Evolutionary conservation across 352 stramenopile genomes (phyloP), one percentile per base, ranked within the genome.

Genomic region (Globisporangium middletonii): DNA sequence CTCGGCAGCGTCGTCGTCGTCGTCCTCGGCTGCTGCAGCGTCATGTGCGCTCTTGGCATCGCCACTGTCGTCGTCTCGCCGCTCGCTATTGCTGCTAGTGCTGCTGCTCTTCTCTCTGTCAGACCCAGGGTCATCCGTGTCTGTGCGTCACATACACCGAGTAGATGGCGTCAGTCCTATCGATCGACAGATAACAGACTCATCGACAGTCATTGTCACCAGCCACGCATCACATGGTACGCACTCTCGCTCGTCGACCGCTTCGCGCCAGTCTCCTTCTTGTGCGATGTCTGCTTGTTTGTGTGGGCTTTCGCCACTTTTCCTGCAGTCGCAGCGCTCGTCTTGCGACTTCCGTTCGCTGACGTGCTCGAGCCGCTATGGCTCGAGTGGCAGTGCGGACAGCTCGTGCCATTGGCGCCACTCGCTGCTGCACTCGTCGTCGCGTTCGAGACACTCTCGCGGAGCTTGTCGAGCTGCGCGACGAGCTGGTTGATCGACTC

Each of bases 401-500:
- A 86, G 5, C 67, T 66, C 12, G 63, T 56, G 11, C 49, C 8
- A 13, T 18, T 30, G 15, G n/a, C 37, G 33, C 33, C 33, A 38
- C 6, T 38, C 28, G 43, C 44, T 61, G 18, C 1, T 38, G n/a
- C 7, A 13, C 30, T 44, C 12, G 44, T 41, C 8, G 11, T 48
- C 26, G 50, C 33, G 27, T 41, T 23, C 13, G 58, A 54, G 38
- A 51, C 33, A 41, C 63, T 78, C 38, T 90, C 79, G 26, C 77
- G 68, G 5, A 90, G 60, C 47, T 88, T 89, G 38, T 89, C 79
- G 50, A 89, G 67, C 70, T 88, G 79, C 30, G 69, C 72, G 30
- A 92, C 83, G 37, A 92, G 77, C 50, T 89, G 76, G 57, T 92
- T 90, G 54, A 92, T 92, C 8, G 79, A 89, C 62, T 90, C 83